phyloP scores from a whole-genome alignment of 2,329 filamentous ascomycete species.

The Sclerotinia borealis region DNA sequence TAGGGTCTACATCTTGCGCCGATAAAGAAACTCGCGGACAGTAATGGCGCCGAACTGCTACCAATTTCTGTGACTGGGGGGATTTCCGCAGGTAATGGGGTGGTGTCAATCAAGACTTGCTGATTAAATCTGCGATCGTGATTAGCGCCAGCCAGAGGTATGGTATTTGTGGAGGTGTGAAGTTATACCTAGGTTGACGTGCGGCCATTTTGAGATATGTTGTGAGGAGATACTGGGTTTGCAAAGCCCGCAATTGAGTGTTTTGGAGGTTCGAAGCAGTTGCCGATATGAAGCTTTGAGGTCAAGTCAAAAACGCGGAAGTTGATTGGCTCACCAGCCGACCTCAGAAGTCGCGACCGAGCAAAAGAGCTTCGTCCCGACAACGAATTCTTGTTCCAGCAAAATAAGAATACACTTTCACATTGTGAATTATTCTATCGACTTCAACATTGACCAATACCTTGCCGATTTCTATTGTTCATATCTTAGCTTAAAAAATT shows the following conservation, averaged over 20 bases:
- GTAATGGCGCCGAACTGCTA: conserved; percentile 82
- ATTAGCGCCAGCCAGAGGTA: conserved; percentile 20
- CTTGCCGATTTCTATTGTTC: background rate
- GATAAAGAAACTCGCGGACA: conserved; percentile 94
- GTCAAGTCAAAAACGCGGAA: conserved; percentile 28
- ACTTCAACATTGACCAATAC: background rate
- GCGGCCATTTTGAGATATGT: conserved; percentile 28
- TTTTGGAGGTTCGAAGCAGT: conserved; percentile 18
- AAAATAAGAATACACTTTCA: conserved; percentile 8
- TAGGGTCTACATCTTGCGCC: conserved; percentile 89
- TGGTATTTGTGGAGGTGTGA: background rate
- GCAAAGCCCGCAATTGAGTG: conserved; percentile 34
- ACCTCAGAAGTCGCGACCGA: conserved; percentile 13
- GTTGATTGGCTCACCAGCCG: conserved; percentile 25
- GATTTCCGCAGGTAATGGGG: conserved; percentile 85
- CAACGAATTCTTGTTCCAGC: conserved; percentile 6
- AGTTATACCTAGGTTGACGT: conserved; percentile 26
- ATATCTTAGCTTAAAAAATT: background rate
- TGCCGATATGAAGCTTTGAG: conserved; percentile 27
- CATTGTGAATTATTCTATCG: background rate
- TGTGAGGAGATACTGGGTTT: conserved; percentile 15
- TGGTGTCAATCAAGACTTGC: conserved; percentile 88
- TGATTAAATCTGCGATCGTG: conserved; percentile 75
- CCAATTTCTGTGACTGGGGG: conserved; percentile 92
- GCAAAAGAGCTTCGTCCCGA: conserved; percentile 17